These are phyloP conservation scores for Theobroma grandiflorum DNA, from an alignment of 441 rosid species.

Conservation along the genomic window DNA sequence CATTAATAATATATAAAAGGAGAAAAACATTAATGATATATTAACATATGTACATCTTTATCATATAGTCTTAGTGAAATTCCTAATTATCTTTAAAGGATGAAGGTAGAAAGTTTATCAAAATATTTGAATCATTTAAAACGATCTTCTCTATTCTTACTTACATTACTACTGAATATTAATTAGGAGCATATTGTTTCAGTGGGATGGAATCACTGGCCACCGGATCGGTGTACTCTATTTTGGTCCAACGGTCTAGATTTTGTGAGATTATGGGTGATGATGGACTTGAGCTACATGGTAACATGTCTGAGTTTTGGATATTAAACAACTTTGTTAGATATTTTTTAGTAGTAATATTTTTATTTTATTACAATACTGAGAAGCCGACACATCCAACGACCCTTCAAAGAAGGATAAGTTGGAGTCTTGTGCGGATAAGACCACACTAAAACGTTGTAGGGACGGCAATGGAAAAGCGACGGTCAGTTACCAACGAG, in stretches of 20 bases:
- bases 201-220: background rate
- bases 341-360: background rate
- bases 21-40: too few relatives aligned
- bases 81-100: too few relatives aligned
- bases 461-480: slow-evolving; percentile 41
- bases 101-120: too few relatives aligned
- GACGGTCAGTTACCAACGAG: slow-evolving; percentile 40
- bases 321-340: background rate
- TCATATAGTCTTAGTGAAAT: too few relatives aligned
- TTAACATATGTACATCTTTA: too few relatives aligned
- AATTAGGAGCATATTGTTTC: too few relatives aligned
- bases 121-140: too few relatives aligned
- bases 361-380: background rate
- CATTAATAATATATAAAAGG: too few relatives aligned
- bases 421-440: slow-evolving; percentile 30
- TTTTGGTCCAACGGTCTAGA: background rate
- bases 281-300: background rate
- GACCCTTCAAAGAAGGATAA: slow-evolving; percentile 10
- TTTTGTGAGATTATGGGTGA: background rate
- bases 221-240: background rate
- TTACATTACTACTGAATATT: too few relatives aligned
- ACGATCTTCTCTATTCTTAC: too few relatives aligned
- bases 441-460: slow-evolving; percentile 33
- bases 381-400: slow-evolving; percentile 10
- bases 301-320: background rate